Percentiles rank a stretch among this genome's conserved stretches.
Conservation (phyloP, 2,329 filamentous ascomycete species). For the Fonsecaea erecta region DNA sequence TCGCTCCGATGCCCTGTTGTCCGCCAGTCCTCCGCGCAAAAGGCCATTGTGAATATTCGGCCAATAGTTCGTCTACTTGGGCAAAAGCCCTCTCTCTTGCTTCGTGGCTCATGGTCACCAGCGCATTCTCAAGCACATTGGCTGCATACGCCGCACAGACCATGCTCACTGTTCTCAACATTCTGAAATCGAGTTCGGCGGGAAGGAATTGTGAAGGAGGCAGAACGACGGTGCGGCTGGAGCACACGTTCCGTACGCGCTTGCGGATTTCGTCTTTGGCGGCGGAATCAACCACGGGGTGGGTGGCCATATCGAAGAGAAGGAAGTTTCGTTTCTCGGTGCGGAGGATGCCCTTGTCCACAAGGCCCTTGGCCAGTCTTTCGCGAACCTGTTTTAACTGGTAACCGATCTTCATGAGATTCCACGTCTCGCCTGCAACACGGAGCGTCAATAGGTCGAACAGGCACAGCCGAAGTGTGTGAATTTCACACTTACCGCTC, state of each 20-base stretch:
- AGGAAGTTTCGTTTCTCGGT: constrained; percentile 99
- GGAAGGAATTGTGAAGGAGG: constrained; percentile 86
- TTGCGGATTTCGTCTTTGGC: constrained; percentile 97
- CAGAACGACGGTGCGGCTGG: constrained; percentile 90
- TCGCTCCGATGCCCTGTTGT: constrained; percentile 84
- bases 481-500: constrained; percentile 71
- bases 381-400: constrained; percentile 99
- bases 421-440: constrained; percentile 90
- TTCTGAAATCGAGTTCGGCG: constrained; percentile 91
- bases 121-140: constrained; percentile 96
- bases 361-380: constrained; percentile 92
- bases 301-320: constrained; percentile 99
- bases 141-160: constrained; percentile 97
- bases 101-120: constrained; percentile 91
- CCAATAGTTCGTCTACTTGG: constrained; percentile 92
- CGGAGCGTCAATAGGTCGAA: neutral
- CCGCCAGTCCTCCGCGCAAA: constrained; percentile 81
- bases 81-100: constrained; percentile 91
- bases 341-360: constrained; percentile 97
- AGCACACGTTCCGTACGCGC: constrained; percentile 89
- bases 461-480: neutral
- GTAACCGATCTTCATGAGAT: constrained; percentile 99
- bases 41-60: constrained; percentile 96
- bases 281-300: constrained; percentile 92
- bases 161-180: constrained; percentile 90